Base-by-base conservation (phyloP, 805 yeast species). In the Candida maris region DNA sequence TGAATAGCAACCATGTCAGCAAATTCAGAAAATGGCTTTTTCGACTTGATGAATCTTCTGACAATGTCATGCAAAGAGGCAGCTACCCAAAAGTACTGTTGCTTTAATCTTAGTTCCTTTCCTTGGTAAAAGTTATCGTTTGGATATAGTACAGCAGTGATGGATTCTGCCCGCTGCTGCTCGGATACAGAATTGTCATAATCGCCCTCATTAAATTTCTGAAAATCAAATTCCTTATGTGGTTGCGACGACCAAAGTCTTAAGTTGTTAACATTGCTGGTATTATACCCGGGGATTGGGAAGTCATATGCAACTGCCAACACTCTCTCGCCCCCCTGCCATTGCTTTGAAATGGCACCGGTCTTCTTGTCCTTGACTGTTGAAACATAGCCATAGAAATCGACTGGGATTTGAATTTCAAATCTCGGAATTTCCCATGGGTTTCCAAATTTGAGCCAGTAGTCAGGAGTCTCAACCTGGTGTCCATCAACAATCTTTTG, bases 51-150 rank as follows among this genome's bases (percentile, higher is more conserved):
- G 67, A 84, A 88, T 55, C 97, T 76, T 58, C 97, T 81, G 28
- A 88, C 77, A 49, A 88, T 88, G 61, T 88, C 97, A 53, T 84
- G 87, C 49, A 89, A 72, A 12, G 96, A 85, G 22, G 97, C 96
- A 34, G 95, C 81, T 35, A 89, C 96, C 97, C 97, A 88, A 66
- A 88, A 89, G 64, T 87, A 89, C 64, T 88, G 97, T 68, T 88
- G 97, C 64, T 89, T 89, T 62, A 88, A 75, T 59, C 97, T 78
- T 56, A 88, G 72, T 59, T 86, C 95, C 64, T 89, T 88, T 52
- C 97, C 97, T 47, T 78, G 75, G 55, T 85, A 83, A 59, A 88
- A 89, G 62, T 88, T 89, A 61, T 88, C 97, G 64, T 88, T 88
- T 46, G 97, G 97, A 62, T 88, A 88, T 56, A 88, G 68, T 13